Conservation (phyloP, 169 alveolate species). For the Plasmodium falciparum region DNA sequence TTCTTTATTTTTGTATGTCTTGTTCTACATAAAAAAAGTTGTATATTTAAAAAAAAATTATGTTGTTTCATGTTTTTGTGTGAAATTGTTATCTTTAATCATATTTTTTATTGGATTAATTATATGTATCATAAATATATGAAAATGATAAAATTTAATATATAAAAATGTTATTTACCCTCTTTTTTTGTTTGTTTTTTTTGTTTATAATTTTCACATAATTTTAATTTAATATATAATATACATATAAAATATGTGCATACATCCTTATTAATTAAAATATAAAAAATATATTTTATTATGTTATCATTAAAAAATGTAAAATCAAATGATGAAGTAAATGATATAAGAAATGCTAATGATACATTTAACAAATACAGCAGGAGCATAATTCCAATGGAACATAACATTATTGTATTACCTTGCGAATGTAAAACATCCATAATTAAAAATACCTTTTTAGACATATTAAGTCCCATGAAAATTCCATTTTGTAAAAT, state of each 20-base stretch:
- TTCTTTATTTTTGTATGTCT: too few species aligned
- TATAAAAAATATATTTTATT: slow-evolving; percentile 19
- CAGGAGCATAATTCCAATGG: slow-evolving; percentile 42
- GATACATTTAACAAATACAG: slow-evolving; percentile 13
- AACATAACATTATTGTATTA: slow-evolving; percentile 35
- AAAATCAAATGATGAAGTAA: slow-evolving; percentile 20
- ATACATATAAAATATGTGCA: neutral
- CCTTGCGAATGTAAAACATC: slow-evolving; percentile 17
- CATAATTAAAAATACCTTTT: slow-evolving; percentile 13
- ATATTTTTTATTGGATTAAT: too few species aligned
- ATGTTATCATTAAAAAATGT: slow-evolving; percentile 8
- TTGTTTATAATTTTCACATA: too few species aligned
- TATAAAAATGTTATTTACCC: too few species aligned
- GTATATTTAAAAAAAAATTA: too few species aligned
- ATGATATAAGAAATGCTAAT: slow-evolving; percentile 26
- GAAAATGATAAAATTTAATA: too few species aligned
- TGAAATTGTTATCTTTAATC: too few species aligned
- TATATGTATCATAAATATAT: too few species aligned
- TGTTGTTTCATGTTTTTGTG: too few species aligned
- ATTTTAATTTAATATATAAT: too few species aligned
- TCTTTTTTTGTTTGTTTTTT: too few species aligned
- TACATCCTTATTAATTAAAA: slow-evolving; percentile 8
- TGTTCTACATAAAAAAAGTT: too few species aligned
- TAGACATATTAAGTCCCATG: slow-evolving; percentile 19
- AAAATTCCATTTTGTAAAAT: slow-evolving; percentile 7